phyloP scores from a whole-genome alignment of 352 stramenopile species.

The Phytophthora kernoviae region DNA sequence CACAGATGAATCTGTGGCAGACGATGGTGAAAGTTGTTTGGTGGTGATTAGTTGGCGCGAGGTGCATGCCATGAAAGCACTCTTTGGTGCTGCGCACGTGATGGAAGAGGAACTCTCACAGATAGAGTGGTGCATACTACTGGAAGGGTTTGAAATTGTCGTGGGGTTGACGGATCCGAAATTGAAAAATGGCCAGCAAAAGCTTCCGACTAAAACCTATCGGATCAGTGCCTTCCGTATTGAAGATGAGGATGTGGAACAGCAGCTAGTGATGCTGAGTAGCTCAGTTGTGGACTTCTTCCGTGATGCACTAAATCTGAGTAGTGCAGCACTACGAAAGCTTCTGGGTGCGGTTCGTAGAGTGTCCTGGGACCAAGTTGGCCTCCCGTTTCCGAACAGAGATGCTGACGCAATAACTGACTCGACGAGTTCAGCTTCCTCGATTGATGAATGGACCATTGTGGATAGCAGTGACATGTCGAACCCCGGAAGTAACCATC shows the following conservation, averaged over 20 bases:
- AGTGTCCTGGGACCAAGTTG: constrained; percentile 76
- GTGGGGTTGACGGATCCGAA: constrained; percentile 74
- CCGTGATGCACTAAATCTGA: constrained; percentile 70
- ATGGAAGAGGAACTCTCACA: constrained; percentile 86
- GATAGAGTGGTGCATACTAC: constrained; percentile 73
- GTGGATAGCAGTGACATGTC: constrained; percentile 44
- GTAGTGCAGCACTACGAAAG: constrained; percentile 55
- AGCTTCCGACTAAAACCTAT: constrained; percentile 76
- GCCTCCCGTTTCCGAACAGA: constrained; percentile 46
- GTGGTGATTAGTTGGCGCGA: constrained; percentile 81
- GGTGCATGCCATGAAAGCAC: constrained; percentile 88
- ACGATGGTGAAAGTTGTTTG: constrained; percentile 70
- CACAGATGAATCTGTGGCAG: constrained; percentile 39
- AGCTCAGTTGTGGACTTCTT: constrained; percentile 90
- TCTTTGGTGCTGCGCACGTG: constrained; percentile 83
- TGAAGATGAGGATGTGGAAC: constrained; percentile 87
- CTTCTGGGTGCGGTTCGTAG: constrained; percentile 66
- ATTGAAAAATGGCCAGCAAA: constrained; percentile 75
- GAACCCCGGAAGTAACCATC: constrained; percentile 52
- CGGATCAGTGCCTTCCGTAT: constrained; percentile 74
- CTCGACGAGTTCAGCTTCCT: constrained; percentile 5
- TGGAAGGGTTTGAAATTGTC: constrained; percentile 85
- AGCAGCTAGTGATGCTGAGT: constrained; percentile 85
- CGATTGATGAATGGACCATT: constrained; percentile 25
- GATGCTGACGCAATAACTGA: constrained; percentile 14